Percentiles rank a stretch among this genome's conserved stretches.
Evolutionary conservation across 176 grass and related monocot genomes (phyloP).

Genomic region (Guadua angustifolia): DNA sequence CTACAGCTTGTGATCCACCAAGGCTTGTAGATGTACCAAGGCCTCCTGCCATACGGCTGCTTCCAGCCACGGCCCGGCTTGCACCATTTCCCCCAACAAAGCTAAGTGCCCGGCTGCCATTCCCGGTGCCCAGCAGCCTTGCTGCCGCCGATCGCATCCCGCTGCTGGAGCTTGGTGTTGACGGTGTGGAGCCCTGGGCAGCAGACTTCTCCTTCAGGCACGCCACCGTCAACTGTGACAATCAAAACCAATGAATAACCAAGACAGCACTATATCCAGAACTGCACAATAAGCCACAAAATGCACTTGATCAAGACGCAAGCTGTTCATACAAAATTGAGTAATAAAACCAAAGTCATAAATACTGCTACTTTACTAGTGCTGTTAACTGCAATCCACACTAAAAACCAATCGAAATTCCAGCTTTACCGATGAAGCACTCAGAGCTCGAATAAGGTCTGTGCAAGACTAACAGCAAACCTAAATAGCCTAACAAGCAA

Average conservation of each 20-base stretch:
- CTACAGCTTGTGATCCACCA: conserved; percentile 51
- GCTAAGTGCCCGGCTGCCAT: conserved; percentile 69
- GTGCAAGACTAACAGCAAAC: neutral
- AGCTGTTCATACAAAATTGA: neutral
- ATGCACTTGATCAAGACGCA: neutral
- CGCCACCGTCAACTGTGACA: conserved; percentile 74
- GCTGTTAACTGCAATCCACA: neutral
- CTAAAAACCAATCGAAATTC: neutral
- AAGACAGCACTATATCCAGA: neutral
- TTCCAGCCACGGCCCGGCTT: conserved; percentile 62
- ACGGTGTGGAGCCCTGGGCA: conserved; percentile 63
- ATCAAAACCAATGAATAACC: conserved; percentile 14
- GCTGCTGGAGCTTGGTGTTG: conserved; percentile 69
- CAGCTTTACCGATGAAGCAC: neutral
- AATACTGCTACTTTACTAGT: neutral
- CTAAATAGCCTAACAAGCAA: neutral
- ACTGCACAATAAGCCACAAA: neutral
- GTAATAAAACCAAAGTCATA: neutral
- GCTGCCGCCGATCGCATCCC: conserved; percentile 91
- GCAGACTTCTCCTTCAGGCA: conserved; percentile 88
- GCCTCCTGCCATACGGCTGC: conserved; percentile 61
- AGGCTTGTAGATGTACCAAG: conserved; percentile 55
- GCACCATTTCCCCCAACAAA: conserved; percentile 87
- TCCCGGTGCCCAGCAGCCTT: conserved; percentile 84
- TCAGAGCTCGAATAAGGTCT: neutral